Conservation (phyloP, 73 alveolate genomes). For the Symbiodinium pilosum region DNA sequence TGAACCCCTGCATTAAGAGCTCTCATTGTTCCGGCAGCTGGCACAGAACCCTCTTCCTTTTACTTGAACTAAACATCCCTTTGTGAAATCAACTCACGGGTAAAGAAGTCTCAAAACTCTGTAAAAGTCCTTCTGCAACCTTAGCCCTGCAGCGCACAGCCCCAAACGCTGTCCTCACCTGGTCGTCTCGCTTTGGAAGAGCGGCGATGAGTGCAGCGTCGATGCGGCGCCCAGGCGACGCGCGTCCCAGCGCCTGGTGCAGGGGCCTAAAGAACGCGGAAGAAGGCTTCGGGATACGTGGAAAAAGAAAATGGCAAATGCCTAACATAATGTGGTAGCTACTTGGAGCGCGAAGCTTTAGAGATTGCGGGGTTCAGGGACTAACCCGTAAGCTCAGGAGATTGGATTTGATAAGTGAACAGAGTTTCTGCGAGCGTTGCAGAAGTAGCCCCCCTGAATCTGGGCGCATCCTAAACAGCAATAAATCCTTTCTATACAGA, state of each 20-base stretch:
- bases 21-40: too few species aligned
- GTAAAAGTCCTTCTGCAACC: not conserved
- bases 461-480: too few species aligned
- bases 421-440: too few species aligned
- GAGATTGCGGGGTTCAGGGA: not conserved
- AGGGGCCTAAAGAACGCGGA: not conserved
- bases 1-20: too few species aligned
- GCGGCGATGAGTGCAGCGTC: conserved; percentile 74
- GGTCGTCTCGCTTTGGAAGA: conserved; percentile 61
- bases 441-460: too few species aligned
- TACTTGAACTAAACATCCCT: not conserved
- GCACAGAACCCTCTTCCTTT: too few species aligned
- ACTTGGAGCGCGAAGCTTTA: not conserved
- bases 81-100: not conserved
- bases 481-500: too few species aligned
- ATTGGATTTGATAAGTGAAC: too few species aligned
- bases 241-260: conserved; percentile 79
- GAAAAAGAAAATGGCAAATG: too few species aligned
- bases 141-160: not conserved
- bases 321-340: too few species aligned
- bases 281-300: too few species aligned
- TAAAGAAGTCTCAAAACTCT: not conserved
- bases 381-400: too few species aligned
- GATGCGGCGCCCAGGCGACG: conserved; percentile 52
- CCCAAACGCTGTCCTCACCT: not conserved